Evolutionary conservation across 2,329 filamentous ascomycete genomes (phyloP).

Genomic region (Penicillium sp.): DNA sequence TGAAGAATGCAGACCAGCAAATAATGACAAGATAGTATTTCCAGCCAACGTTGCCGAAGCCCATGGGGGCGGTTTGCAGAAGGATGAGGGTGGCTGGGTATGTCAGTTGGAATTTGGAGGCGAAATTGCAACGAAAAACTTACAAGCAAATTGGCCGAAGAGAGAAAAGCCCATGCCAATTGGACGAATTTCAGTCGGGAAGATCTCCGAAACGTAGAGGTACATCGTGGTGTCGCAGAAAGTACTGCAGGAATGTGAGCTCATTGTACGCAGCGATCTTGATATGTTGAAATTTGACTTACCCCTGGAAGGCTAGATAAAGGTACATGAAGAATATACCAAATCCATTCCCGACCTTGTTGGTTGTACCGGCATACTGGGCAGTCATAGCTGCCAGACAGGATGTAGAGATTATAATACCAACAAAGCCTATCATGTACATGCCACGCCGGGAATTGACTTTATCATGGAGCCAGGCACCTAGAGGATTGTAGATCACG

Average conservation of each 20-base stretch:
- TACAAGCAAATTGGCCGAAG: conserved; percentile 50
- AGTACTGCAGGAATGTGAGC: conserved; percentile 31
- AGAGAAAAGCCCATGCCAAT: conserved; percentile 54
- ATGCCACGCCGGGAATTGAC: conserved; percentile 42
- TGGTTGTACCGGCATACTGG: conserved; percentile 39
- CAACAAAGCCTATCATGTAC: conserved; percentile 44
- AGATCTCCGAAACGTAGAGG: conserved; percentile 48
- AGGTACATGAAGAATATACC: conserved; percentile 45
- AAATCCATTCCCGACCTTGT: conserved; percentile 41
- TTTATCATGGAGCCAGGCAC: conserved; percentile 38
- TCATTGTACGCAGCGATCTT: neutral
- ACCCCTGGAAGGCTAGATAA: conserved; percentile 52
- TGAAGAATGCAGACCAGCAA: conserved; percentile 43
- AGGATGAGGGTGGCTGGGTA: conserved; percentile 46
- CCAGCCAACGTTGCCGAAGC: conserved; percentile 48
- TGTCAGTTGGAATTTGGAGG: neutral
- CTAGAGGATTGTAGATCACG: conserved; percentile 39
- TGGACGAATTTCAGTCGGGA: conserved; percentile 51
- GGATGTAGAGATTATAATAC: conserved; percentile 42
- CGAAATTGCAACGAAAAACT: neutral
- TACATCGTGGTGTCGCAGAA: conserved; percentile 51
- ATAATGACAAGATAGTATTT: conserved; percentile 53
- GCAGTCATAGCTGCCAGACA: conserved; percentile 42
- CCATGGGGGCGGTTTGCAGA: conserved; percentile 48
- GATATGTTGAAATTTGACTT: conserved; percentile 10